A percentile compares a stretch with the other conserved stretches of the same genome.
phyloP scores from a whole-genome alignment of 2,329 filamentous ascomycete genomes.

The Aureobasidium subglaciale region DNA sequence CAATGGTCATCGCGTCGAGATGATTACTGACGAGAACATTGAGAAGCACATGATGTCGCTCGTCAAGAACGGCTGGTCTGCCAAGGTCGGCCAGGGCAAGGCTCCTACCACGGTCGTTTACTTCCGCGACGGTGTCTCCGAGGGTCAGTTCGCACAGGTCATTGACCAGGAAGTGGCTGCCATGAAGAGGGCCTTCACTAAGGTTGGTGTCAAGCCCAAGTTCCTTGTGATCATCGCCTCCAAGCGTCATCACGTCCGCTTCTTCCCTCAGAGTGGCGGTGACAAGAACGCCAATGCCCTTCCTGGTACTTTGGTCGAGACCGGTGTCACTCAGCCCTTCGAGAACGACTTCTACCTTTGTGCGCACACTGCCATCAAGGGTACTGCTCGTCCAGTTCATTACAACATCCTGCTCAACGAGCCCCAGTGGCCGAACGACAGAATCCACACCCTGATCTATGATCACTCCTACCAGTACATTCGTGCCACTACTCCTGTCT shows the following conservation, averaged over 20 bases:
- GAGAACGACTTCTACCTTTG: slow-evolving; percentile 81
- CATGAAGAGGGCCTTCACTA: slow-evolving; percentile 51
- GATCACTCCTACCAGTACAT: slow-evolving; percentile 92
- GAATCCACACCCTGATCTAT: slow-evolving; percentile 83
- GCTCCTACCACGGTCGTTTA: slow-evolving; percentile 74
- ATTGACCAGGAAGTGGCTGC: slow-evolving; percentile 68
- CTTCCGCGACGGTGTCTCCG: slow-evolving; percentile 85
- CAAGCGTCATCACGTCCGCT: slow-evolving; percentile 90
- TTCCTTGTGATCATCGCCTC: slow-evolving; percentile 83
- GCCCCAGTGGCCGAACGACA: slow-evolving; percentile 56
- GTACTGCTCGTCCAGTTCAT: slow-evolving; percentile 76
- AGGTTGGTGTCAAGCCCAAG: slow-evolving; percentile 43
- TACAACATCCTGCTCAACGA: slow-evolving; percentile 89
- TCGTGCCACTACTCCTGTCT: slow-evolving; percentile 86
- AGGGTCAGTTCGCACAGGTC: slow-evolving; percentile 77
- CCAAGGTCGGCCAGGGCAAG: slow-evolving; percentile 45
- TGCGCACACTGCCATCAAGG: slow-evolving; percentile 76
- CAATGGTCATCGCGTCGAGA: slow-evolving; percentile 76
- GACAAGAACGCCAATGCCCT: slow-evolving; percentile 77
- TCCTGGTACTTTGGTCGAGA: slow-evolving; percentile 81
- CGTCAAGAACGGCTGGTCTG: slow-evolving; percentile 54
- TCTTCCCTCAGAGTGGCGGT: slow-evolving; percentile 63
- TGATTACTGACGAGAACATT: slow-evolving; percentile 63
- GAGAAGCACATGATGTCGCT: slow-evolving; percentile 61
- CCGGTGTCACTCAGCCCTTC: slow-evolving; percentile 81